Evolutionary conservation across 2,329 filamentous ascomycete genomes (phyloP).

Genomic region (Mariannaea sp.): DNA sequence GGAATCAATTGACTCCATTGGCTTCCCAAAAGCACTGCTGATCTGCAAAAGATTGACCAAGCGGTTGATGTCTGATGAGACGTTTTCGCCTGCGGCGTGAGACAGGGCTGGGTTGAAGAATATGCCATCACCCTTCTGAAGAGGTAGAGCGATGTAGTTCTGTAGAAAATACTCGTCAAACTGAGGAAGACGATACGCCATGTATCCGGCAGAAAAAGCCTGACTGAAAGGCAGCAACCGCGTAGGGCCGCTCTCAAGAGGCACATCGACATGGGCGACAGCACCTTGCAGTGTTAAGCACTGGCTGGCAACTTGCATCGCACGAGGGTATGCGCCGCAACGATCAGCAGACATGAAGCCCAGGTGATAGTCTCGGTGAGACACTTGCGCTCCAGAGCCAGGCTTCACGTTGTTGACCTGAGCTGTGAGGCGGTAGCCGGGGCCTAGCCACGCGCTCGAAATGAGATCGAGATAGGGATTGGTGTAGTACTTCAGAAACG

Average conservation of each 20-base stretch:
- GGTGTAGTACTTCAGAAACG: conserved; percentile 62
- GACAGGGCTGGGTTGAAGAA: conserved; percentile 69
- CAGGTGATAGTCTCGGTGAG: conserved; percentile 67
- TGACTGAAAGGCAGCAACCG: conserved; percentile 66
- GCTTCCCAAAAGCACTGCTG: conserved; percentile 64
- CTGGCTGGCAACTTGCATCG: conserved; percentile 59
- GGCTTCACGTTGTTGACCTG: conserved; percentile 68
- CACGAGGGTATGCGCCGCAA: conserved; percentile 54
- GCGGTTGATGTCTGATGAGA: conserved; percentile 51
- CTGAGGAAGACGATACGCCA: conserved; percentile 58
- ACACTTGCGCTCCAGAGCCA: conserved; percentile 60
- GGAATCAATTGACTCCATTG: conserved; percentile 65
- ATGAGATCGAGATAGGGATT: conserved; percentile 62
- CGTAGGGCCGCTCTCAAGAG: conserved; percentile 62
- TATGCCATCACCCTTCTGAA: conserved; percentile 61
- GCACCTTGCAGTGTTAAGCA: conserved; percentile 67
- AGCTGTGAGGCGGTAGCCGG: conserved; percentile 62
- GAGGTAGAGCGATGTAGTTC: conserved; percentile 56
- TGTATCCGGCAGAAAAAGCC: conserved; percentile 59
- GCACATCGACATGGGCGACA: conserved; percentile 66
- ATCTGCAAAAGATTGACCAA: conserved; percentile 67
- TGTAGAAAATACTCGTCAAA: conserved; percentile 60
- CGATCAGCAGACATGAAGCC: conserved; percentile 61
- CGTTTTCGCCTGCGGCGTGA: conserved; percentile 65
- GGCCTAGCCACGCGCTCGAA: conserved; percentile 62